Evolutionary conservation across 345 rosid species (phyloP).

Genomic region (Camelina sativa): DNA sequence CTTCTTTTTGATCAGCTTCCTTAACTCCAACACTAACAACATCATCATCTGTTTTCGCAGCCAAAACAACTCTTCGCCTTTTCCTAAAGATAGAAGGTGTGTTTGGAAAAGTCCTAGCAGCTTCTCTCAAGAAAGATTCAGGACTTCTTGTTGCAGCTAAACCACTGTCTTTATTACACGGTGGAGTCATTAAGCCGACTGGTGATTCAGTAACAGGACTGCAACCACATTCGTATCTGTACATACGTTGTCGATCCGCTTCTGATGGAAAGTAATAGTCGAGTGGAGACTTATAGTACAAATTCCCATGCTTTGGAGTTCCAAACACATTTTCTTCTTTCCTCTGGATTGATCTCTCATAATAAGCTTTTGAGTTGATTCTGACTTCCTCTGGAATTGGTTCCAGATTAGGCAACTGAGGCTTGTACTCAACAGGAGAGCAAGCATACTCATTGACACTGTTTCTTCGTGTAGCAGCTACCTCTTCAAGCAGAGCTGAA

Average conservation of each 20-base stretch:
- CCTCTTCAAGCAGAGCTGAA: slow-evolving; percentile 50
- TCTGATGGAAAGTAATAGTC: slow-evolving; percentile 49
- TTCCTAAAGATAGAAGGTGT: slow-evolving; percentile 92
- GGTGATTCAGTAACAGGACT: slow-evolving; percentile 60
- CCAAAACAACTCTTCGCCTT: slow-evolving; percentile 51
- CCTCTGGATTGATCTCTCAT: slow-evolving; percentile 41
- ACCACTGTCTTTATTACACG: slow-evolving; percentile 57
- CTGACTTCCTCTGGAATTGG: slow-evolving; percentile 45
- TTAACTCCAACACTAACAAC: slow-evolving; percentile 30
- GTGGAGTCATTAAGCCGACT: slow-evolving; percentile 74
- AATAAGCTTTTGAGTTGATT: slow-evolving; percentile 39
- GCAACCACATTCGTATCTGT: slow-evolving; percentile 47
- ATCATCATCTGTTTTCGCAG: slow-evolving; percentile 41
- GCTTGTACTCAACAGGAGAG: slow-evolving; percentile 59
- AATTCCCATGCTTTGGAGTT: slow-evolving; percentile 55
- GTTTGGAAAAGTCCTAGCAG: slow-evolving; percentile 80
- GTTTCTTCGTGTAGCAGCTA: slow-evolving; percentile 51
- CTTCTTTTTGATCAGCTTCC: slow-evolving; percentile 35
- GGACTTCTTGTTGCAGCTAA: slow-evolving; percentile 58
- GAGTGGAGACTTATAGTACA: slow-evolving; percentile 60
- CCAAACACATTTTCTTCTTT: slow-evolving; percentile 44
- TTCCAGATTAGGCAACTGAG: slow-evolving; percentile 35
- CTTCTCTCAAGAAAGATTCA: slow-evolving; percentile 74
- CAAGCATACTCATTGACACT: slow-evolving; percentile 53
- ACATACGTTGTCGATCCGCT: slow-evolving; percentile 46